These are phyloP conservation scores for Pyrus bretschneideri DNA, from an alignment of 306 rosid species.

Conservation along the genomic window DNA sequence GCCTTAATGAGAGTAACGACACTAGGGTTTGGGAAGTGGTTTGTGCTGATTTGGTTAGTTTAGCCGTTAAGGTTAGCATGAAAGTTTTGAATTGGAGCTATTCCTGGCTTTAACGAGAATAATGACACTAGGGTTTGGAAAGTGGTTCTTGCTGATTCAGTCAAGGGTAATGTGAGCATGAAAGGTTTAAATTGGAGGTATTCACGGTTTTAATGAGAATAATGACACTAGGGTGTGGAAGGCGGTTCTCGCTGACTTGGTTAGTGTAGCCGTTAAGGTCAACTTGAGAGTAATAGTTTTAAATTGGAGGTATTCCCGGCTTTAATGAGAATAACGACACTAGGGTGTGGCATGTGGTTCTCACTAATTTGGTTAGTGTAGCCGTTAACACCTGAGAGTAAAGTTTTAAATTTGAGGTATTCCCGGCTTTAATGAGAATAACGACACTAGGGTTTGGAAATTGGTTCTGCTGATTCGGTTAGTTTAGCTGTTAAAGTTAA, in stretches of 20 bases:
- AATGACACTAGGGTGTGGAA: neutral
- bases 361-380: neutral
- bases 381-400: neutral
- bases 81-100: neutral
- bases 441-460: neutral
- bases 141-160: neutral
- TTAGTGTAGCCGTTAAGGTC: neutral
- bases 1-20: neutral
- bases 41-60: neutral
- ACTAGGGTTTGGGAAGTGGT: neutral
- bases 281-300: neutral
- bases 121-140: neutral
- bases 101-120: neutral
- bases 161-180: too few species aligned
- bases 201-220: neutral
- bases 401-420: neutral
- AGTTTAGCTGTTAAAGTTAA: neutral
- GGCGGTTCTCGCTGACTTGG: neutral
- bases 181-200: neutral
- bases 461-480: neutral
- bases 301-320: neutral
- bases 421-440: neutral
- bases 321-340: neutral
- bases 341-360: neutral
- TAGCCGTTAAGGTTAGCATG: neutral